Percentiles rank a stretch among this genome's conserved stretches.
phyloP scores from a whole-genome alignment of 371 early-diverging fungal species.

The Batrachochytrium dendrobatidis region DNA sequence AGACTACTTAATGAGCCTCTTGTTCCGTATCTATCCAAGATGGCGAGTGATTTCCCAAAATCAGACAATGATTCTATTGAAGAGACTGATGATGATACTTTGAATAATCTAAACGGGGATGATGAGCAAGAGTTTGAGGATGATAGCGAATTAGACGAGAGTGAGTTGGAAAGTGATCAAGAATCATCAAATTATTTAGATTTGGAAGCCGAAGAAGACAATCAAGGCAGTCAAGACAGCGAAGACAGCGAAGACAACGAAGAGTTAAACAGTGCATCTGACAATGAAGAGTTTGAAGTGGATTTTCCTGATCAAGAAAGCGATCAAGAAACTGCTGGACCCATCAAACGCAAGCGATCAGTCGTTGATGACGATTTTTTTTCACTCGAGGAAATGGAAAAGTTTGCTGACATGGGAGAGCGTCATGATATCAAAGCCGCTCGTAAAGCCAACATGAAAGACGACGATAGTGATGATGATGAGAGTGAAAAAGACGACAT shows the following conservation, averaged over 20 bases:
- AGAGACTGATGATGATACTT: constrained; percentile 21
- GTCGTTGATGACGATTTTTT: constrained; percentile 41
- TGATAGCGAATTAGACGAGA: constrained; percentile 34
- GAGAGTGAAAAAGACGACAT: constrained; percentile 8
- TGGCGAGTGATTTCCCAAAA: constrained; percentile 37
- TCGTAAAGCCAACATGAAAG: constrained; percentile 17
- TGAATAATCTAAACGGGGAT: constrained; percentile 38
- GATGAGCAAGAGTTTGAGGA: constrained; percentile 19
- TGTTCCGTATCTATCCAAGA: constrained; percentile 50
- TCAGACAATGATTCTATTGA: background rate
- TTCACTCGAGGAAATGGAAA: constrained; percentile 43
- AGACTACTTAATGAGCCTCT: constrained; percentile 76
- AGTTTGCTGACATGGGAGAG: constrained; percentile 41
- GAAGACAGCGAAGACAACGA: constrained; percentile 20
- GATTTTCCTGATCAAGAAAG: constrained; percentile 21
- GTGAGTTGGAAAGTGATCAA: constrained; percentile 16
- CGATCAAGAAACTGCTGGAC: constrained; percentile 19
- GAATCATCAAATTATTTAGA: too few relatives aligned
- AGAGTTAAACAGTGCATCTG: constrained; percentile 7
- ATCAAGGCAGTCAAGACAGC: constrained; percentile 21
- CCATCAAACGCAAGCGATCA: constrained; percentile 8
- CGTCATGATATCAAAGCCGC: constrained; percentile 28
- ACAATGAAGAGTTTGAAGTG: constrained; percentile 13
- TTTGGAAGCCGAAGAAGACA: constrained; percentile 27
- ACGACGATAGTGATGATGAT: constrained; percentile 29